Base-by-base conservation (phyloP, 805 yeast genomes). In the Tetrapisispora pingtungensis region DNA sequence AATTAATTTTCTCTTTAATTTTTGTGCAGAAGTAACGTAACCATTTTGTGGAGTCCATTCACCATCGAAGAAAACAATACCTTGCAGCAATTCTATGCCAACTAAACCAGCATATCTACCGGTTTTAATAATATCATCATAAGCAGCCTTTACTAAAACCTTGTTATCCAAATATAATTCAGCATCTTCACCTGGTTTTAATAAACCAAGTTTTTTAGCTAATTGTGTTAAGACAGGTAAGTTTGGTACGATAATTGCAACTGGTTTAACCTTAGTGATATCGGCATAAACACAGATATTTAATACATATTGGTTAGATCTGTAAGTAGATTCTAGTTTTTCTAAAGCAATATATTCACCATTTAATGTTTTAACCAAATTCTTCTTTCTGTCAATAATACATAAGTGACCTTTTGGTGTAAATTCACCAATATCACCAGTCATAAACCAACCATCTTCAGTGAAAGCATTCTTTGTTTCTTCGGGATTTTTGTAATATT, bases 21-120 rank as follows among this genome's bases (percentile, higher is more conserved):
- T 93, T 69, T 89, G 97, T 22, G 98, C 98, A 46, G 94, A 81
- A 12, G 97, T 88, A 45, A 93, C 95, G 52, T 71, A 86, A 0
- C 96, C 97, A 61, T 80, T 85, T 67, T 87, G 90, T 33, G 98
- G 97, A 36, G 97, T 93, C 97, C 98, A 93, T 70, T 93, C 98
- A 41, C 81, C 90, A 54, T 85, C 93, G 45, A 80, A 73, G 46
- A 93, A 63, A 14, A 83, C 87, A 48, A 84, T 73, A 54, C 90
- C 95, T 52, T 78, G 78, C 47, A 93, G 61, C 51, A 90, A 71
- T 67, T 93, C 97, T 52, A 87, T 89, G 46, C 96, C 95, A 40
- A 66, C 70, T 54, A 93, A 75, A 14, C 95, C 95, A 62, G 81
- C 89, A 22, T 74, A 53, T 64, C 77, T 81, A 56, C 88, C 98